Base-by-base conservation (phyloP, 768 basidiomycete genomes). In the Phaeotremella skinneri region DNA sequence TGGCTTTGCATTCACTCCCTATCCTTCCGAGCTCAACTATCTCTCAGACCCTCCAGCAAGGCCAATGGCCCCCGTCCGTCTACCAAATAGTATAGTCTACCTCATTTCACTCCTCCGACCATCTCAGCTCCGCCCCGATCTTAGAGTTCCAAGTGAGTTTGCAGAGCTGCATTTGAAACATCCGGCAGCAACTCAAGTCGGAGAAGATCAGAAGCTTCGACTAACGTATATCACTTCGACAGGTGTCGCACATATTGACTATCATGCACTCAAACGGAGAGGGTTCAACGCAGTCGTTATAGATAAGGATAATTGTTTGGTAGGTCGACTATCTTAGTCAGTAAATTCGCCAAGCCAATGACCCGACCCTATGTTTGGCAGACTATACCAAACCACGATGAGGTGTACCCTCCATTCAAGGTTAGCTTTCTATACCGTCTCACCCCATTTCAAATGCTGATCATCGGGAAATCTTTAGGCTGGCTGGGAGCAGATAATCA, bases 281-380 rank as follows among this genome's bases (percentile, higher is more conserved):
- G 91, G 93, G 3, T 92, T 90, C 73, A 83, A 85, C 47, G 91
- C 89, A n/a, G 89, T 87, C 2, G 85, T 99, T 1, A 88, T 98
- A 66, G 94, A 98, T 82, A 97, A 98, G 79, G 94, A 99, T 73
- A 98, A 99, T 68, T 98, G 94, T 72, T 78, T 98, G 64, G 94
- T 90, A 63, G 27, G 87, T 79, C 17, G 17, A 1, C 25, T 30
- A 5, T 11, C 9, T 68, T 11, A 52, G 55, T 31, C 31, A 27
- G 21, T 57, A n/a, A 23, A 4, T 27, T 25, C 49, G 13, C 43
- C 13, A 7, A 13, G 11, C 21, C n/a, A n/a, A n/a, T 13, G 43
- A 45, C 7, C 25, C 54, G 31, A 45, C 48, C 7, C 23, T 11
- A 23, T 17, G 13, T 20, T 31, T 20, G 0, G 13, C 61, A 96